Evolutionary conservation across 192 early-diverging fungal species (phyloP).

Genomic region (Gryganskiella cystojenkinii): DNA sequence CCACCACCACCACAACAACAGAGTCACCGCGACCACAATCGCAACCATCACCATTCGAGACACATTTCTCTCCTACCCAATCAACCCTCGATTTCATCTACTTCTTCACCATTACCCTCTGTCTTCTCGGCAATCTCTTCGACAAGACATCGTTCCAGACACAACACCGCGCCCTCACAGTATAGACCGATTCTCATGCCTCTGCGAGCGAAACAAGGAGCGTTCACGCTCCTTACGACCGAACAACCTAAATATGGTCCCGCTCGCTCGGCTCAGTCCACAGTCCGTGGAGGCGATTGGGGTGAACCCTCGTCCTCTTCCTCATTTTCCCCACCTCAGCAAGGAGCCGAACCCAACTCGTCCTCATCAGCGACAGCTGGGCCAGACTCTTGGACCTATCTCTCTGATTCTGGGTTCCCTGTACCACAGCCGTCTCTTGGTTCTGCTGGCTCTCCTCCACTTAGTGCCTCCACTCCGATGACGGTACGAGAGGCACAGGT

Average conservation of each 20-base stretch:
- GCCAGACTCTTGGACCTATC: slow-evolving; percentile 38
- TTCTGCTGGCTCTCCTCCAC: not conserved
- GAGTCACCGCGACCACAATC: not conserved
- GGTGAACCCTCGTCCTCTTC: slow-evolving; percentile 15
- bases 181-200: slow-evolving; percentile 44
- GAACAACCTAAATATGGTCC: slow-evolving; percentile 45
- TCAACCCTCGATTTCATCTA: slow-evolving; percentile 3
- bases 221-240: slow-evolving; percentile 37
- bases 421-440: slow-evolving; percentile 8
- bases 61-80: slow-evolving; percentile 17
- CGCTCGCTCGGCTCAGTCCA: slow-evolving; percentile 30
- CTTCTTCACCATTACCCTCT: not conserved
- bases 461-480: slow-evolving; percentile 13
- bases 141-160: slow-evolving; percentile 23
- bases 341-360: slow-evolving; percentile 28
- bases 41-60: slow-evolving; percentile 23
- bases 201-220: slow-evolving; percentile 25
- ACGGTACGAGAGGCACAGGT: slow-evolving; percentile 33
- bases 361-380: slow-evolving; percentile 6
- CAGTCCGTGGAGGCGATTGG: slow-evolving; percentile 39
- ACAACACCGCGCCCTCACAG: slow-evolving; percentile 21
- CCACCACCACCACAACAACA: not conserved
- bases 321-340: slow-evolving; percentile 2
- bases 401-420: slow-evolving; percentile 33
- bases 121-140: not conserved